Evolutionary conservation across 83 land plant species (phyloP), one percentile per base, ranked within the genome.

Genomic region (Larix sibirica): DNA sequence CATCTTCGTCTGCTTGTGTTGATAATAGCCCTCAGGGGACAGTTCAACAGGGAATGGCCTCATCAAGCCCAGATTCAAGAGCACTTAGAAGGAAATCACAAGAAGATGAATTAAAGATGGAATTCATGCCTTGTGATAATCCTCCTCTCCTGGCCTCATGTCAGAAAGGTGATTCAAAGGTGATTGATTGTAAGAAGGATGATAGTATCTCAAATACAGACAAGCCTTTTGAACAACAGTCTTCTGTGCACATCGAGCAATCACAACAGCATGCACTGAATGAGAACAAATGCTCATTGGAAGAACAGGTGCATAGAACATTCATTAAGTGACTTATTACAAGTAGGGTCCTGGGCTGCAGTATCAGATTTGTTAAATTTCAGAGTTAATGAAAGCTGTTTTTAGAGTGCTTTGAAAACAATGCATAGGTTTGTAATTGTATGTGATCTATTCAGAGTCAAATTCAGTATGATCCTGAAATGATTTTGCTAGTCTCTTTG

Each of bases 1-100:
- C 88, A 33, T 65, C 85, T 66, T 54, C 87, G 16, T 63, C 90
- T 14, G 80, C 62, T 78, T 9, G 85, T 81, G 83, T 81, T 24
- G 56, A 66, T 65, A 79, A 86, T 73, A 81, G 65, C 36, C 76
- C 85, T 66, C 88, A 85, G 56, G 87, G 82, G 74, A 50, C 74
- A 24, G 17, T 59, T 38, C 81, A 82, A 62, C 81, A 83, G n/a
- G 83, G 76, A 12, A 64, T 70, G 16, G 79, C 68, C 42, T 73
- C 82, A 68, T 74, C 87, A 81, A 14, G 74, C 82, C 60, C 74
- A 36, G 85, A 87, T 13, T 38, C 83, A 40, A 77, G 73, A 68
- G 54, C 79, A 26, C 59, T 84, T 10, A 80, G 62, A 58, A 74
- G 50, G 63, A 36, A 66, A 64, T 21, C 77, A 50, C 80, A 85